These are phyloP conservation scores for Kwoniella bestiolae DNA, from an alignment of 768 basidiomycete species.

Conservation along the genomic window DNA sequence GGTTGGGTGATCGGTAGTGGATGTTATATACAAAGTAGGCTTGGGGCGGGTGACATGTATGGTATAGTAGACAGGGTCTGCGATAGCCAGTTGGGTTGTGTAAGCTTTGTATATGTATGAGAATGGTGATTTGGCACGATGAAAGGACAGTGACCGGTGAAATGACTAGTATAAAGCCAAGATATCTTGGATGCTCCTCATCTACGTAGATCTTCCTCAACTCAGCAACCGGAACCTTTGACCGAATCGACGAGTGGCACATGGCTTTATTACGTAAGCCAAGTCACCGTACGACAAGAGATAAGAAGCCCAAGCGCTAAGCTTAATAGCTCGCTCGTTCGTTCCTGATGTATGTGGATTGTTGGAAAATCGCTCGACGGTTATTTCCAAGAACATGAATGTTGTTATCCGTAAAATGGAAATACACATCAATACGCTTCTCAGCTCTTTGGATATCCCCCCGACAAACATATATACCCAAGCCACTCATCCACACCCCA, in stretches of 20 bases:
- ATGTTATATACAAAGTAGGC: neutral
- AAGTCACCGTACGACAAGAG: too few species aligned
- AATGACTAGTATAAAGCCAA: neutral
- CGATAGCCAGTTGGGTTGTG: too few species aligned
- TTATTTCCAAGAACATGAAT: neutral
- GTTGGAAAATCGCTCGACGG: neutral
- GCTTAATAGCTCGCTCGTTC: neutral
- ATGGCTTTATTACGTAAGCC: neutral
- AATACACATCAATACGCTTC: neutral
- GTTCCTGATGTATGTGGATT: neutral
- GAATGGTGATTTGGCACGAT: too few species aligned
- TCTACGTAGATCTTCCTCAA: neutral
- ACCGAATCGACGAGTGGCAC: neutral
- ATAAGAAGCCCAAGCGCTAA: neutral
- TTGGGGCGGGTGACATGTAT: neutral
- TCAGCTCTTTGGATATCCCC: neutral
- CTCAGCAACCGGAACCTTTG: neutral
- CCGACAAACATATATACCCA: neutral
- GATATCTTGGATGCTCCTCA: neutral
- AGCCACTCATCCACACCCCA: neutral
- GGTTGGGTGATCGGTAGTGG: neutral
- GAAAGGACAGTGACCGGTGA: too few species aligned
- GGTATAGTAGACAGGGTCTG: too few species aligned
- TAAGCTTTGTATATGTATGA: too few species aligned
- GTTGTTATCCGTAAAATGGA: slow-evolving; percentile 9